Base-by-base conservation (phyloP, 2,329 filamentous ascomycete species). In the Colletotrichum agaves region DNA sequence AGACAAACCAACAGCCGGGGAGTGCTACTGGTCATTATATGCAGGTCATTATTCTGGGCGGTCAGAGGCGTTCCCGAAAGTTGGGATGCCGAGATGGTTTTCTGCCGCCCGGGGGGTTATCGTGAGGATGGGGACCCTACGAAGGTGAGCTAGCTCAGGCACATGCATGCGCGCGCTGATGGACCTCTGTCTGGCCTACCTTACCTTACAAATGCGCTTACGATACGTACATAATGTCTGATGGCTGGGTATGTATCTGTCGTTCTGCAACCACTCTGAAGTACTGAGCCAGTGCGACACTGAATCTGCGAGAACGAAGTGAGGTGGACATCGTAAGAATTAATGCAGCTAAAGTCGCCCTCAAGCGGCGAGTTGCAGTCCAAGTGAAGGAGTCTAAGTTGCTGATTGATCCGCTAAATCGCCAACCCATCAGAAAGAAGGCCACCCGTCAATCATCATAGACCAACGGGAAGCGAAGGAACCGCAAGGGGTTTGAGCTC, bases 161-260 rank as follows among this genome's bases (percentile, higher is more conserved):
- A 66, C 61, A 66, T 69, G 66, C 66, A 67, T 61, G 43, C 62
- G 35, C 55, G 43, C 62, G 35, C 55, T 50, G 56, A 64, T 52
- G 64, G 61, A 46, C 41, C 46, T 64, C 46, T 58, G 46, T 65
- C 41, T 19, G 52, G 17, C 35, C 35, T 37, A 37, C 12, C 11
- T 33, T 33, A 33, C 31, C 31, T 37, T 37, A 13, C 35, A 11
- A 37, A 37, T 27, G 27, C 27, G 27, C 27, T 27, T 27, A 27
- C 27, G 6, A 6, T 5, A 27, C 27, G 6, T 27, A 27, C 35
- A 37, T 37, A 37, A 56, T 47, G 15, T 27, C 50, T 33, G 23
- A 55, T 55, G 50, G 50, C 52, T 17, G 49, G 27, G 15, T 49
- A 31, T 23, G 46, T 35, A n/a, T 47, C 7, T 13, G 5, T 55